Percentiles rank a stretch among this genome's conserved stretches.
These are phyloP conservation scores for Purpureocillium lavendulum DNA, from an alignment of 2,329 filamentous ascomycete species.

Conservation along the genomic window DNA sequence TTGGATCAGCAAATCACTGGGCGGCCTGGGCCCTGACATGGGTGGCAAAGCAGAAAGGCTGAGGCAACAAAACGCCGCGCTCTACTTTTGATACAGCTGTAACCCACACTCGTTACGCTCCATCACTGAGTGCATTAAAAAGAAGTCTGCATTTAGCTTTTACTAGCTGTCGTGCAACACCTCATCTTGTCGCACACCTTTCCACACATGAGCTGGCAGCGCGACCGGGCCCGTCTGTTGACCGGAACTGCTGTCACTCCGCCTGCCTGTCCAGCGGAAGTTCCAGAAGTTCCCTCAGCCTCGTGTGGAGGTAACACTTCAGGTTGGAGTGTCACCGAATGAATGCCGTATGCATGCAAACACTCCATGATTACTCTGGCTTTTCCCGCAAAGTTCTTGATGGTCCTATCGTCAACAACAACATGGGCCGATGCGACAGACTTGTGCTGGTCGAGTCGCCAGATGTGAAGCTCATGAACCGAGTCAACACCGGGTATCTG, in stretches of 20 bases:
- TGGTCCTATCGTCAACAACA: slow-evolving; percentile 47
- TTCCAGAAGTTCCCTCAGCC: slow-evolving; percentile 4
- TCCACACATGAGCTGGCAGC: slow-evolving; percentile 44
- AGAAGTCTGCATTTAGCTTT: no score
- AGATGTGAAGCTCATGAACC: slow-evolving; percentile 66
- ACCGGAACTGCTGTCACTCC: slow-evolving; percentile 11
- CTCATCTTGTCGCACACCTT: slow-evolving; percentile 40
- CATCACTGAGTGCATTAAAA: no score
- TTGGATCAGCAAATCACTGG: no score
- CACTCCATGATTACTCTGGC: slow-evolving; percentile 58
- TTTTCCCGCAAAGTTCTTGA: slow-evolving; percentile 50
- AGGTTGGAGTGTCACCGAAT: slow-evolving; percentile 63
- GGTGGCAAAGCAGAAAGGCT: no score
- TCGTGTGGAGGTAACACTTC: slow-evolving; percentile 28
- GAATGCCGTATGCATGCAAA: slow-evolving; percentile 65
- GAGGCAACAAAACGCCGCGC: no score
- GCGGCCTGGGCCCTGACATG: no score
- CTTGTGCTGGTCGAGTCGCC: slow-evolving; percentile 64
- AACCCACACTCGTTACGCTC: no score
- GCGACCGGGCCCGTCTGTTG: slow-evolving; percentile 14
- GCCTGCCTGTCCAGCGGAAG: slow-evolving; percentile 5
- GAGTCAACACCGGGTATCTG: slow-evolving; percentile 58
- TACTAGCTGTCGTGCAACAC: slow-evolving; percentile 30
- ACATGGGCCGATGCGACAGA: slow-evolving; percentile 63
- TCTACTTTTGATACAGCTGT: no score